phyloP scores from a whole-genome alignment of 2,329 filamentous ascomycete genomes.

The Nemania bipapillata region DNA sequence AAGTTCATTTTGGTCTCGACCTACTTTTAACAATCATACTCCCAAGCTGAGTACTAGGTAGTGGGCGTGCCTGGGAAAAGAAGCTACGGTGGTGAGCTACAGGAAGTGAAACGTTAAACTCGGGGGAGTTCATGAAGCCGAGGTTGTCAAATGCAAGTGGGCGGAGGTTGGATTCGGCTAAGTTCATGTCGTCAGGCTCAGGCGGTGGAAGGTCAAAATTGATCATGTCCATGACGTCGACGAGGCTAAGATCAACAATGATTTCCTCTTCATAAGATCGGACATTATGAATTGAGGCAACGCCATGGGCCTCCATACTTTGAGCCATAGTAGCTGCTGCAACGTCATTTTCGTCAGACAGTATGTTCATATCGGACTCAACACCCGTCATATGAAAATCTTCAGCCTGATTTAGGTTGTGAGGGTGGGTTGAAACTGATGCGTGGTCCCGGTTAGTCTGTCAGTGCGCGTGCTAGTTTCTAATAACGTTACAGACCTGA shows the following conservation, averaged over 20 bases:
- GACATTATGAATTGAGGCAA: not conserved
- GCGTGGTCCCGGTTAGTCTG: not conserved
- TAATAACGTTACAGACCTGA: not conserved
- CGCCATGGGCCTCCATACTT: not conserved
- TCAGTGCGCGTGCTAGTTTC: not conserved
- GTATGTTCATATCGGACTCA: not conserved
- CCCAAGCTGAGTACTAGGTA: not conserved
- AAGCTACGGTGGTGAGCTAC: no score
- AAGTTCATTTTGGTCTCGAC: not conserved
- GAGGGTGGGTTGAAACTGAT: not conserved
- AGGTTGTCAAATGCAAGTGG: not conserved
- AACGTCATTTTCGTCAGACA: not conserved
- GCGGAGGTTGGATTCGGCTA: not conserved
- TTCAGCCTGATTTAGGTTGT: not conserved
- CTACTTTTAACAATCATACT: not conserved
- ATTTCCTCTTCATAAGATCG: not conserved
- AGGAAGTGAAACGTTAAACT: not conserved
- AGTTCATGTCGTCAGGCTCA: not conserved
- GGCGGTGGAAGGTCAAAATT: not conserved
- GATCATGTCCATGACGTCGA: not conserved
- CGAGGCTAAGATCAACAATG: not conserved
- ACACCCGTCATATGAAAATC: not conserved
- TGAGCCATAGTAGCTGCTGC: not conserved
- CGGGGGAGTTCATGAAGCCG: not conserved
- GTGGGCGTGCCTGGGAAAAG: not conserved